Conservation (phyloP, 192 early-diverging fungal genomes). For the Backusella circina region DNA sequence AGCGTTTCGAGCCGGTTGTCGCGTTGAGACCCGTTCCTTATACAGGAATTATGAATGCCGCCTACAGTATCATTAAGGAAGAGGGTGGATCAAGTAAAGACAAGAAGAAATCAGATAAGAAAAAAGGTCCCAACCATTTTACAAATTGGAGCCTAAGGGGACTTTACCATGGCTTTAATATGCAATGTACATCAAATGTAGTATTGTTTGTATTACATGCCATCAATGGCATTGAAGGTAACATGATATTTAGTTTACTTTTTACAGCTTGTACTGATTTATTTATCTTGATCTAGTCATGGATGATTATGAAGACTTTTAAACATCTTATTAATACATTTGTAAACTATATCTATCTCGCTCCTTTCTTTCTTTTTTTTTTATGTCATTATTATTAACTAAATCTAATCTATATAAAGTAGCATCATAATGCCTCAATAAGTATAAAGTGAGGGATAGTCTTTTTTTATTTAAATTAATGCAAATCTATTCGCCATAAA, state of each 20-base stretch:
- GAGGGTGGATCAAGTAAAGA: slow-evolving; percentile 54
- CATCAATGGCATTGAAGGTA: slow-evolving; percentile 52
- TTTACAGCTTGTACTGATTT: background rate
- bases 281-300: background rate
- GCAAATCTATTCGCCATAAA: background rate
- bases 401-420: background rate
- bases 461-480: background rate
- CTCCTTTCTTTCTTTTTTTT: background rate
- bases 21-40: slow-evolving; percentile 68
- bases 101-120: slow-evolving; percentile 12
- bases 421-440: background rate
- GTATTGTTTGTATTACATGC: slow-evolving; percentile 58
- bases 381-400: background rate
- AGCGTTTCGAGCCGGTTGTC: slow-evolving; percentile 66
- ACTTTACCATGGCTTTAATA: slow-evolving; percentile 65
- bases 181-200: slow-evolving; percentile 60
- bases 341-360: background rate
- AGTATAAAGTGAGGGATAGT: background rate
- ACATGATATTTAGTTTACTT: background rate
- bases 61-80: slow-evolving; percentile 68
- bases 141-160: slow-evolving; percentile 58
- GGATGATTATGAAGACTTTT: background rate
- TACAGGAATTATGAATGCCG: slow-evolving; percentile 63
- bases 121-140: slow-evolving; percentile 3
- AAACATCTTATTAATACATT: background rate